A percentile compares a stretch with the other conserved stretches of the same genome.
Conservation (phyloP, 495 filamentous ascomycete species). For the Tuber melanosporum region DNA sequence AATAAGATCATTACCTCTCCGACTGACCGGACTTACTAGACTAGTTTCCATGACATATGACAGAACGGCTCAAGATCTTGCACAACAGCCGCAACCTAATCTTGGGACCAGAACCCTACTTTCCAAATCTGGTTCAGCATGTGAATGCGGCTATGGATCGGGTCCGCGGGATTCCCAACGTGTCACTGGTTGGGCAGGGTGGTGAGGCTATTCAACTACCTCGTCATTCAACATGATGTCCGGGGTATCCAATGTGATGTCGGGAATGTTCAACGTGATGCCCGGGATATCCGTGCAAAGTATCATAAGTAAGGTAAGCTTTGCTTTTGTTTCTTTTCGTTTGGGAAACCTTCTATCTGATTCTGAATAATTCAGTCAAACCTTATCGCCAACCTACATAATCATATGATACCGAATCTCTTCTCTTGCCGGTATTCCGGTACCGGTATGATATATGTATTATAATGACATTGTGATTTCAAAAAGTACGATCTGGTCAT, state of each 20-base stretch:
- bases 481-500: too few species aligned
- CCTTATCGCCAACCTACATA: too few species aligned
- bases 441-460: too few species aligned
- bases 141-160: slow-evolving; percentile 16
- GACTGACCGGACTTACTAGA: neutral
- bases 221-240: slow-evolving; percentile 6
- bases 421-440: too few species aligned
- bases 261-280: too few species aligned
- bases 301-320: slow-evolving; percentile 13
- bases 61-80: neutral
- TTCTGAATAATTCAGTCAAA: slow-evolving; percentile 6
- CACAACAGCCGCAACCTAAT: neutral
- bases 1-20: neutral
- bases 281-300: slow-evolving; percentile 13
- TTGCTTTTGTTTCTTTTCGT: slow-evolving; percentile 3
- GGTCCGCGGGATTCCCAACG: slow-evolving; percentile 8
- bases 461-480: too few species aligned
- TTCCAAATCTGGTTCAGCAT: slow-evolving; percentile 3
- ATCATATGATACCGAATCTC: too few species aligned
- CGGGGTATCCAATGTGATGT: too few species aligned
- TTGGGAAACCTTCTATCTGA: slow-evolving; percentile 7
- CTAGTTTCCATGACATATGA: slow-evolving; percentile 1
- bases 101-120: slow-evolving; percentile 7
- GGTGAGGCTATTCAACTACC: slow-evolving; percentile 1
- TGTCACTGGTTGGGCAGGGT: slow-evolving; percentile 7